Percentiles rank a stretch among this genome's conserved stretches.
Evolutionary conservation across 2,329 filamentous ascomycete species (phyloP).

Genomic region (Neoascochyta sp.): DNA sequence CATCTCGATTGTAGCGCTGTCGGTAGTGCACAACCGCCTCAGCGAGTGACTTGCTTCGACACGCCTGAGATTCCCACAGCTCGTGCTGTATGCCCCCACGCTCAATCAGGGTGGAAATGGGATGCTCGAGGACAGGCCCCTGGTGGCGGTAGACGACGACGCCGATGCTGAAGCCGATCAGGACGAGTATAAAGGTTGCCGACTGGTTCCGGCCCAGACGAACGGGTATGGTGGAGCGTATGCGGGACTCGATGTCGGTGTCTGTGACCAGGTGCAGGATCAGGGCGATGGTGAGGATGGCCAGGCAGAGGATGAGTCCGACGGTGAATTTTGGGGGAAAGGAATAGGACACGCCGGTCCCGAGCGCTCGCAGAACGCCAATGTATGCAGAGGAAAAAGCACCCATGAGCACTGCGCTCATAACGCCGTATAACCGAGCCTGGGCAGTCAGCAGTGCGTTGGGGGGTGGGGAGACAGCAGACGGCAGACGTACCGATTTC

Average conservation of each 20-base stretch:
- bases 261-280: conserved; percentile 29
- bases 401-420: conserved; percentile 32
- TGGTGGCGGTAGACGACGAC: conserved; percentile 38
- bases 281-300: conserved; percentile 31
- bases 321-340: conserved; percentile 36
- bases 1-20: conserved; percentile 51
- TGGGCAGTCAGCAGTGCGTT: conserved; percentile 17
- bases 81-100: conserved; percentile 48
- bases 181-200: conserved; percentile 34
- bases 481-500: conserved; percentile 26
- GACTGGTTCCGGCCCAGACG: conserved; percentile 33
- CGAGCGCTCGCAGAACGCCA: conserved; percentile 30
- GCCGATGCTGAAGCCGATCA: conserved; percentile 39
- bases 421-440: conserved; percentile 34
- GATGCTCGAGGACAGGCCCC: conserved; percentile 47
- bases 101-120: conserved; percentile 54
- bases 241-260: conserved; percentile 27
- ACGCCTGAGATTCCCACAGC: conserved; percentile 48
- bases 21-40: conserved; percentile 53
- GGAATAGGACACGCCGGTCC: conserved; percentile 30
- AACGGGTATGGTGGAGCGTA: conserved; percentile 26
- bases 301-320: conserved; percentile 26
- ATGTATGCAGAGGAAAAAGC: conserved; percentile 36
- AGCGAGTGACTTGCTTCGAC: conserved; percentile 46
- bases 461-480: not conserved